phyloP scores from a whole-genome alignment of 2,329 filamentous ascomycete genomes.

The Aspergillus oerlinghausenensis region DNA sequence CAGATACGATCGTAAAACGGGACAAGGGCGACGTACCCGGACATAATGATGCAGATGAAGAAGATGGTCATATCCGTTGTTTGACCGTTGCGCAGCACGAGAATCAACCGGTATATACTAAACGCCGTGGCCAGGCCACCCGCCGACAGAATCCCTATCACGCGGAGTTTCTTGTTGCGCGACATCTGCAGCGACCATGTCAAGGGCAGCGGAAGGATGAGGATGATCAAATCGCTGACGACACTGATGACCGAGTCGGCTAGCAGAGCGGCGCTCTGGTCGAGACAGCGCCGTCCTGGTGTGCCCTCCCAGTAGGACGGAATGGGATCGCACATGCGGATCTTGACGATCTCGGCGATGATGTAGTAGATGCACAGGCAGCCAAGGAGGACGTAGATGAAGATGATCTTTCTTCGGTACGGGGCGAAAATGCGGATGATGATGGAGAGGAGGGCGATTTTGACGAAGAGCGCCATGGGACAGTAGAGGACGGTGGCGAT shows the following conservation, averaged over 20 bases:
- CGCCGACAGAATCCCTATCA: conserved; percentile 34
- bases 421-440: conserved; percentile 36
- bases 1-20: too few species aligned
- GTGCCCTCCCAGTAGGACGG: conserved; percentile 31
- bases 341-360: conserved; percentile 34
- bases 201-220: conserved; percentile 33
- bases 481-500: conserved; percentile 37
- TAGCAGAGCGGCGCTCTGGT: conserved; percentile 34
- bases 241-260: conserved; percentile 38
- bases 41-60: conserved; percentile 34
- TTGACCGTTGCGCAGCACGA: conserved; percentile 29
- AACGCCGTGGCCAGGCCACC: conserved; percentile 37
- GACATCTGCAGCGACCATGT: conserved; percentile 39
- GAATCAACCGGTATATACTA: conserved; percentile 35
- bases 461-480: conserved; percentile 37
- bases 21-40: conserved; percentile 26
- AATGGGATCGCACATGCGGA: conserved; percentile 35
- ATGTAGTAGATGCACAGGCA: conserved; percentile 33
- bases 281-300: conserved; percentile 26
- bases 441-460: conserved; percentile 36
- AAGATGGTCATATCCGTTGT: conserved; percentile 30
- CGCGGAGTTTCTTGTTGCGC: conserved; percentile 32
- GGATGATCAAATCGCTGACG: conserved; percentile 34
- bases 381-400: conserved; percentile 34
- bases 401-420: conserved; percentile 28